Evolutionary conservation across 2,329 filamentous ascomycete species (phyloP), one percentile per base, ranked within the genome.

Genomic region (Rosellinia necatrix): DNA sequence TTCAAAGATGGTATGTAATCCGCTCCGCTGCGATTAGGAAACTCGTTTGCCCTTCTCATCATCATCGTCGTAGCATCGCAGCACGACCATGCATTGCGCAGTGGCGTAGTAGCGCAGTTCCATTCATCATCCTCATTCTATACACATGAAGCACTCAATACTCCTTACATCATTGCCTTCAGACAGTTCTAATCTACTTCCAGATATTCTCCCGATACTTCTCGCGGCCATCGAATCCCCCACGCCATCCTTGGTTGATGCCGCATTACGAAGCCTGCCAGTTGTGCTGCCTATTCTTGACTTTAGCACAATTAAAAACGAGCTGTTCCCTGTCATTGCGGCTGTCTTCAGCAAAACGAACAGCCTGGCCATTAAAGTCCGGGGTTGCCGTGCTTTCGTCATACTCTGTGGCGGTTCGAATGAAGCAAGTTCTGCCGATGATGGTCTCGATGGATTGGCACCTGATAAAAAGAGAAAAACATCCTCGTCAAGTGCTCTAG

Each of bases 251-350:
- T 80, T 99, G 13, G 89, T 97, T 0, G 94, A 97, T 73, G 89
- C 90, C 3, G 88, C 92, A 2, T 78, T 99, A 12, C 84, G 88
- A 46, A 90, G 88, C 24, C 76, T 99, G 4, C 88, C 91, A 2
- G 80, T 85, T 1, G 84, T 97, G n/a, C 76, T 97, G 4, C 91
- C 92, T 0, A 85, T 94, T 2, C 84, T 99, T 6, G 94, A 99
- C 73, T 97, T 97, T 65, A 96, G 89, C 64, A 97, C 93, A 0
- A 92, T 97, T 67, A 99, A 97, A 74, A 94, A 96, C 66, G 93
- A 97, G 61, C 81, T 99, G 1, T 99, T 99, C 71, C 94, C 94
- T 0, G 87, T 96, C 1, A 90, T 99, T 61, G 91, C 93, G 1
- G 78, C 82, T 7, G 94, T 97, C 0, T 99, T 99, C 70, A 92